phyloP scores from a whole-genome alignment of 805 yeast species.

The Candida silvicultrix region DNA sequence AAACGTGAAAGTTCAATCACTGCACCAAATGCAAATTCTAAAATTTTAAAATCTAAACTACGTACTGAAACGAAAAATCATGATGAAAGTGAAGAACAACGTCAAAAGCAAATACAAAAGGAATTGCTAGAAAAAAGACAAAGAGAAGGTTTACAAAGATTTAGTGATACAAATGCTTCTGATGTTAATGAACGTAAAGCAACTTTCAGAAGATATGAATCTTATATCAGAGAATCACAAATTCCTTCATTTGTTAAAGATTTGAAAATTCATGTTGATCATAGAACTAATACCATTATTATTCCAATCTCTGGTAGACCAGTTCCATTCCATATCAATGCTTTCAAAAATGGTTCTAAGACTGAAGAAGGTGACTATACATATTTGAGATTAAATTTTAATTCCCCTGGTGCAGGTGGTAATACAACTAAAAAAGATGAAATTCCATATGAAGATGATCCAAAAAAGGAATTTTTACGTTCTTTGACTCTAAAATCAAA shows the following conservation, averaged over 20 bases:
- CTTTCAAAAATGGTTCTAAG: conserved; percentile 91
- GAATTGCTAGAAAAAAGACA: conserved; percentile 81
- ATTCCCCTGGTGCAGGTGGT: conserved; percentile 87
- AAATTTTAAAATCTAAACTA: conserved; percentile 70
- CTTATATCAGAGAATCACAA: conserved; percentile 90
- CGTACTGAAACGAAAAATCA: conserved; percentile 69
- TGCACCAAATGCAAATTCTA: conserved; percentile 37
- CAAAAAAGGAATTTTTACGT: conserved; percentile 81
- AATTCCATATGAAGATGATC: conserved; percentile 84
- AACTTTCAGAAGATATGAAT: conserved; percentile 88
- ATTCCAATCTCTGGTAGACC: conserved; percentile 94
- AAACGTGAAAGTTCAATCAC: conserved; percentile 24
- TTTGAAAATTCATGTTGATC: conserved; percentile 80
- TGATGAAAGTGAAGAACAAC: conserved; percentile 73
- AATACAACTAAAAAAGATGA: conserved; percentile 64
- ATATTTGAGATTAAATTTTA: conserved; percentile 82
- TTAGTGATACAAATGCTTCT: conserved; percentile 70
- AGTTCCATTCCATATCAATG: conserved; percentile 93
- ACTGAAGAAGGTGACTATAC: conserved; percentile 96
- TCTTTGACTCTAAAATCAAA: conserved; percentile 83
- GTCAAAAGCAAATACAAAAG: conserved; percentile 75
- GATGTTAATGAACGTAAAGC: conserved; percentile 54
- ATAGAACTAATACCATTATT: conserved; percentile 80
- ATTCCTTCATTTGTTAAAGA: conserved; percentile 81
- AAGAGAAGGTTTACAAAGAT: conserved; percentile 79